phyloP scores from a whole-genome alignment of 1,284 basidiomycete species.

The Ceratobasidium theobromae region DNA sequence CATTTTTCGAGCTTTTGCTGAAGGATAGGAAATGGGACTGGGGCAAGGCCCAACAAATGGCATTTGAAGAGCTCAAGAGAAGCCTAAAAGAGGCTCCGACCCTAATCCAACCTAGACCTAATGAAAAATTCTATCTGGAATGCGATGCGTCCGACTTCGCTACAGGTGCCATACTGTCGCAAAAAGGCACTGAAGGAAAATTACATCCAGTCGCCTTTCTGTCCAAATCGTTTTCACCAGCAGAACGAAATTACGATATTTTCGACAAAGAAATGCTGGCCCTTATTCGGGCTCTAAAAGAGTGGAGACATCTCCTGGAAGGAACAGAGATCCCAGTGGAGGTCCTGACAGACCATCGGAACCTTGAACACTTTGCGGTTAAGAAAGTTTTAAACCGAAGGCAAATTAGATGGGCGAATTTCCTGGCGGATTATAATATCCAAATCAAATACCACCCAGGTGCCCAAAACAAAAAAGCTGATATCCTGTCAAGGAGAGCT shows the following conservation, averaged over 20 bases:
- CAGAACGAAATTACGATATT: slow-evolving; percentile 43
- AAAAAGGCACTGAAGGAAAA: background rate
- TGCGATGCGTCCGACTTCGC: slow-evolving; percentile 1
- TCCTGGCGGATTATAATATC: slow-evolving; percentile 37
- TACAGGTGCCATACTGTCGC: background rate
- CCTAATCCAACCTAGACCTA: background rate
- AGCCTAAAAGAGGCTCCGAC: background rate
- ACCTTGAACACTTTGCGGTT: slow-evolving; percentile 11
- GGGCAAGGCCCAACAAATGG: background rate
- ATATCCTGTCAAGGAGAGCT: slow-evolving; percentile 39
- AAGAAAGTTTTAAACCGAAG: slow-evolving; percentile 27
- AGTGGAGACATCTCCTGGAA: slow-evolving; percentile 39
- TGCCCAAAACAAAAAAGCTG: slow-evolving; percentile 35
- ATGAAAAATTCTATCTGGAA: slow-evolving; percentile 24
- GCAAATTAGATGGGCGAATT: slow-evolving; percentile 39
- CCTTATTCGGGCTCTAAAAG: slow-evolving; percentile 16
- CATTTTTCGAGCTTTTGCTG: slow-evolving; percentile 37
- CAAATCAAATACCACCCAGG: slow-evolving; percentile 39
- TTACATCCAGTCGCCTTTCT: slow-evolving; percentile 3
- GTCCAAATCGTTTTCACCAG: slow-evolving; percentile 24
- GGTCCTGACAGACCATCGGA: slow-evolving; percentile 15
- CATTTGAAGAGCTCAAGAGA: background rate
- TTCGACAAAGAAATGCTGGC: slow-evolving; percentile 34
- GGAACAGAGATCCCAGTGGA: slow-evolving; percentile 17
- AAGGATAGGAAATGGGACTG: slow-evolving; percentile 30